Base-by-base conservation (phyloP, 164 flowering plant genomes). In the Berberis vulgaris region DNA sequence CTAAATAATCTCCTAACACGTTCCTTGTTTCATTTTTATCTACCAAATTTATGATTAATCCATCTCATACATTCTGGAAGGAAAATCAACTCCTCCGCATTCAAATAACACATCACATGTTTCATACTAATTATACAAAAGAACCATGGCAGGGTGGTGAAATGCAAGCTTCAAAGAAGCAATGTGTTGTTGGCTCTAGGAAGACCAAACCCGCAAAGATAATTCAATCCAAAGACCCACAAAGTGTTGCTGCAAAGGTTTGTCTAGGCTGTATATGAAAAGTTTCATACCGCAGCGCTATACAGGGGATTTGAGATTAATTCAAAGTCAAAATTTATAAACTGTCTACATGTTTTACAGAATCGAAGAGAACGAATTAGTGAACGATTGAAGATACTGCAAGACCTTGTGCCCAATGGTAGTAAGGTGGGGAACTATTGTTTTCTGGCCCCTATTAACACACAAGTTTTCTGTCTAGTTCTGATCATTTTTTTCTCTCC, bases 361-460 rank as follows among this genome's bases (percentile, higher is more conserved):
- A 85, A 88, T 72, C 93, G 98, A 61, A 71, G 97, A 65, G 97
- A 90, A 46, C 67, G 96, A 71, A 93, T 93, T 53, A 93, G 92
- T 45, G 98, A 90, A 76, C 70, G 96, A 49, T 82, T 93, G 6
- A 93, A 90, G 82, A 74, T 74, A 72, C 81, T 90, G 11, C 98
- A 93, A 52, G 97, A 90, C 60, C 83, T 93, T 6, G 88, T 93
- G 2, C 98, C 98, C 2, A 93, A 90, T 76, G 97, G 98, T 54
- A 64, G 91, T 57, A 93, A 93, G 90, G 97, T 90, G 45, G 10
- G 42, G 43, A 9, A 10, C 4, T 41, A 12, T 41, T 45, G n/a
- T 47, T 41, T 5, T 54, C n/a, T n/a, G 43, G 5, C 13, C 12
- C 43, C 12, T 40, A 4, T 2, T 6, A 11, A 41, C 45, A 8